Percentiles rank a stretch among this genome's conserved stretches.
Conservation (phyloP, 331 rosid species). For the Pyrus hybrid region DNA sequence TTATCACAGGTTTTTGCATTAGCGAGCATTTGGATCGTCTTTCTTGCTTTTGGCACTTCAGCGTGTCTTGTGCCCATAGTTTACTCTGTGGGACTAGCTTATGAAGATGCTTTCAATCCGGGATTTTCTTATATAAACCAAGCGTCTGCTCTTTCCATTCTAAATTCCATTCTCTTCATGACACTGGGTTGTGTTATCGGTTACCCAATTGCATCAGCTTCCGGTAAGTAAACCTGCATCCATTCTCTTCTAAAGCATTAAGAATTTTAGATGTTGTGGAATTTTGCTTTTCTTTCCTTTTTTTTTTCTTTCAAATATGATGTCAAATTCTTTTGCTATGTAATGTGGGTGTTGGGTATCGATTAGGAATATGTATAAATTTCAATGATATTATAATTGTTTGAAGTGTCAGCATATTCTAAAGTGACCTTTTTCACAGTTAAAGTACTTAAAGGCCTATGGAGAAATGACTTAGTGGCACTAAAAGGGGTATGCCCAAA, state of each 20-base stretch:
- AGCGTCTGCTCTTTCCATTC: slow-evolving; percentile 31
- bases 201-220: slow-evolving; percentile 64
- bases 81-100: slow-evolving; percentile 45
- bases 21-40: slow-evolving; percentile 67
- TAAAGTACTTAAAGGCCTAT: slow-evolving; percentile 75
- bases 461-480: slow-evolving; percentile 80
- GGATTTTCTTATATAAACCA: slow-evolving; percentile 41
- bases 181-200: slow-evolving; percentile 55
- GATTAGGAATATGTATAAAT: neutral
- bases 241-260: neutral
- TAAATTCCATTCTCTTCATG: slow-evolving; percentile 48
- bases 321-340: neutral
- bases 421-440: slow-evolving; percentile 37
- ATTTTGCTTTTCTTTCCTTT: too few relatives aligned
- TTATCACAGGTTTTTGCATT: slow-evolving; percentile 73
- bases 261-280: too few relatives aligned
- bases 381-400: neutral
- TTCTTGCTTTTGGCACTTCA: slow-evolving; percentile 68
- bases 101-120: slow-evolving; percentile 42
- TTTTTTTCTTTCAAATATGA: too few relatives aligned
- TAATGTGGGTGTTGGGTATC: neutral
- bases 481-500: slow-evolving; percentile 87
- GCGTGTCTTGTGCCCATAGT: slow-evolving; percentile 56
- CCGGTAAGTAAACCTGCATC: slow-evolving; percentile 43
- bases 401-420: neutral